Percentiles rank a stretch among this genome's conserved stretches.
These are phyloP conservation scores for Ogataea pini DNA, from an alignment of 805 yeast species.

Conservation along the genomic window DNA sequence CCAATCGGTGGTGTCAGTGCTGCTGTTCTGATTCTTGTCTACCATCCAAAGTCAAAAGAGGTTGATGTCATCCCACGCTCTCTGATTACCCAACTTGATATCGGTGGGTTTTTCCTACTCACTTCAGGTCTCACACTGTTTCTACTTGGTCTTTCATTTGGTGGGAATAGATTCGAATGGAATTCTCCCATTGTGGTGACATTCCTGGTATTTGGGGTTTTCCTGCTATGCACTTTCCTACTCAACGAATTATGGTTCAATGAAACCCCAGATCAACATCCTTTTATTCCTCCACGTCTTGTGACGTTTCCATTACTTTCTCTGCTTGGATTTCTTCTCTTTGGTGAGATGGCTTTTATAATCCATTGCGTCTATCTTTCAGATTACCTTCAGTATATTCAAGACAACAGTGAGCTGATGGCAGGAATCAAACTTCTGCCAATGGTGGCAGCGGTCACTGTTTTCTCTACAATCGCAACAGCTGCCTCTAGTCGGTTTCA, in stretches of 20 bases:
- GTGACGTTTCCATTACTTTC: conserved; percentile 33
- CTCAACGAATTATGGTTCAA: conserved; percentile 38
- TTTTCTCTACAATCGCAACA: conserved; percentile 44
- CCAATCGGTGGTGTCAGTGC: conserved; percentile 64
- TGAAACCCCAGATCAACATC: conserved; percentile 29
- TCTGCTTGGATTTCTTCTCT: conserved; percentile 11
- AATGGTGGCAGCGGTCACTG: conserved; percentile 43
- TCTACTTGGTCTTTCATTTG: conserved; percentile 56
- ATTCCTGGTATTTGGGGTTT: conserved; percentile 49
- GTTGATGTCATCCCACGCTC: neutral
- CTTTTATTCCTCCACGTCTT: conserved; percentile 48
- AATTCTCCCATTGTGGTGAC: conserved; percentile 51
- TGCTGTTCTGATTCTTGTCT: conserved; percentile 37
- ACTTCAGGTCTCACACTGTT: conserved; percentile 46
- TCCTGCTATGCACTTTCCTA: conserved; percentile 37
- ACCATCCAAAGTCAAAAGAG: conserved; percentile 11
- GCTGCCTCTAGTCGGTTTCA: conserved; percentile 39
- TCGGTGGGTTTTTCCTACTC: conserved; percentile 40
- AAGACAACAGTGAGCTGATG: conserved; percentile 41
- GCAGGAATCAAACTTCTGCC: conserved; percentile 52
- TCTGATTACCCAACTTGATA: conserved; percentile 10
- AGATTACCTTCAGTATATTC: conserved; percentile 51
- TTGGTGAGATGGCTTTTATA: conserved; percentile 45
- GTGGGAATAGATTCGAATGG: conserved; percentile 59
- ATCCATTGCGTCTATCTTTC: conserved; percentile 40